Evolutionary conservation across 164 flowering plant species (phyloP).

Genomic region (Nymphaea thermarum): DNA sequence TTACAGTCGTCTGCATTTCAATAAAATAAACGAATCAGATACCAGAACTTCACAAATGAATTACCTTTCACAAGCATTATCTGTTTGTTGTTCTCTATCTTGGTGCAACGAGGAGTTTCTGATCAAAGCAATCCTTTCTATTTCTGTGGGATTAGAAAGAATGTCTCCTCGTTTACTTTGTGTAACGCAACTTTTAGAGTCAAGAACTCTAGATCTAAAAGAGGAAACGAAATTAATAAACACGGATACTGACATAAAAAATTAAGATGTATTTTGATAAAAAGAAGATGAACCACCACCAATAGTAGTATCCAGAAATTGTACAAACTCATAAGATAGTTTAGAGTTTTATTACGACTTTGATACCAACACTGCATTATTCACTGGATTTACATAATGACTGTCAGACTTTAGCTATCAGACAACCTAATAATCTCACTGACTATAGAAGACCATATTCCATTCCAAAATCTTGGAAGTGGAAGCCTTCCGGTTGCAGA

Average conservation of each 20-base stretch:
- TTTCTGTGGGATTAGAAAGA: no score
- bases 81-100: no score
- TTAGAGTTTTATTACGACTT: not conserved
- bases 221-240: not conserved
- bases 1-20: no score
- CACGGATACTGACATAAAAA: not conserved
- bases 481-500: slow-evolving; percentile 23
- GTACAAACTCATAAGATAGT: not conserved
- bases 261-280: no score
- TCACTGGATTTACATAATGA: not conserved
- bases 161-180: no score
- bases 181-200: no score
- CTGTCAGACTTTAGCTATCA: not conserved
- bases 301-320: not conserved
- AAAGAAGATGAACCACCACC: not conserved
- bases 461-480: slow-evolving; percentile 40
- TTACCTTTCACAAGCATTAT: no score
- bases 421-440: not conserved
- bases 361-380: not conserved
- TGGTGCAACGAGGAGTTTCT: no score
- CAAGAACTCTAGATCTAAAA: not conserved
- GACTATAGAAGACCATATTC: slow-evolving; percentile 26
- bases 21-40: no score
- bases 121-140: no score
- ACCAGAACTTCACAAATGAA: no score